Evolutionary conservation across 208 protist genomes (phyloP).

Genomic region (Leishmania braziliensis): DNA sequence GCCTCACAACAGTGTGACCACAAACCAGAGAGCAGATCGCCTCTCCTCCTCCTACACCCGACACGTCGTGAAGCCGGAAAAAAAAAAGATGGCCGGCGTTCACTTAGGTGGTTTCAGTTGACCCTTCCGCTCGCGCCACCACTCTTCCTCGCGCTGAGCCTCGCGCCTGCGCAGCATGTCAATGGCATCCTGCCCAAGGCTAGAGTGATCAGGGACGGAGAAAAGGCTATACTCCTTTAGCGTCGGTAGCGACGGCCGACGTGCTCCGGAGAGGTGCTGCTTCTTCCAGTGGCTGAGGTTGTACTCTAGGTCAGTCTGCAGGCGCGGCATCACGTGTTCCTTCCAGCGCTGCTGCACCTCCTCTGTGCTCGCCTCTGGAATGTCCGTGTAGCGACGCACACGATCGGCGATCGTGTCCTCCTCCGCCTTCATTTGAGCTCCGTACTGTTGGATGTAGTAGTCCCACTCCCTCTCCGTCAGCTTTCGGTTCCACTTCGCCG

Average conservation of each 20-base stretch:
- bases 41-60: not conserved
- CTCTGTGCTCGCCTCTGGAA: constrained; percentile 56
- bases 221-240: constrained; percentile 81
- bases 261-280: constrained; percentile 43
- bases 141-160: constrained; percentile 62
- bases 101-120: constrained; percentile 76
- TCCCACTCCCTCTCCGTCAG: constrained; percentile 83
- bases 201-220: constrained; percentile 68
- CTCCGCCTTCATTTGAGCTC: constrained; percentile 77
- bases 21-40: not conserved
- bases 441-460: constrained; percentile 76
- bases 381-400: constrained; percentile 56
- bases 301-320: constrained; percentile 83
- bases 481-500: constrained; percentile 66
- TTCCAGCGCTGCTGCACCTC: constrained; percentile 81
- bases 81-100: not conserved
- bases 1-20: not conserved
- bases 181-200: constrained; percentile 79
- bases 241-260: constrained; percentile 31
- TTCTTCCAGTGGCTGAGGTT: constrained; percentile 75
- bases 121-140: constrained; percentile 73
- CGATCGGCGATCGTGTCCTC: constrained; percentile 62
- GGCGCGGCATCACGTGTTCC: constrained; percentile 60
- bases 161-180: constrained; percentile 78
- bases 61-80: not conserved